Evolutionary conservation across 1,139 yeast genomes (phyloP), one percentile per base, ranked within the genome.

Genomic region (Meyerozyma sp.): DNA sequence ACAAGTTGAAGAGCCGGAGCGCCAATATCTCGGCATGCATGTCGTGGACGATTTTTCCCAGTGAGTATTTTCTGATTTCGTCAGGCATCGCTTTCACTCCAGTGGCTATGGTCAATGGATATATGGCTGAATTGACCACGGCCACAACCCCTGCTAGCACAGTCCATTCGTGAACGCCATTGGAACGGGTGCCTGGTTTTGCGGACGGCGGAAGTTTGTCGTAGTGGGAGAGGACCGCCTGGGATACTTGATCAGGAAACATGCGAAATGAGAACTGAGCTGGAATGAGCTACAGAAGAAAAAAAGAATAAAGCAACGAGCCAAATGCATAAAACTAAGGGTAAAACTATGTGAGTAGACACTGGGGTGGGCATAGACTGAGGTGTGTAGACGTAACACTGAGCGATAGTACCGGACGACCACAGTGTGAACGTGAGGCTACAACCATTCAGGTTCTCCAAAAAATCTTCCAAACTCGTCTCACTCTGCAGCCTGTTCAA

Each of bases 21-120:
- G 86, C 77, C 18, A 93, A 63, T 1, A 89, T 75, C 57, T 91
- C 98, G 0, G 98, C 97, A 63, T 91, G 98, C 63, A 81, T 70
- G 59, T 91, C 98, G 57, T 91, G 97, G 0, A 91, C 69, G 8
- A 88, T 64, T 16, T 58, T 55, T 0, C 97, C 97, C 0, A 65
- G 45, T 11, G 81, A 71, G 42, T 58, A 75, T 26, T 55, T 53
- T 40, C 70, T 51, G 10, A 55, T 56, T 7, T 55, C 59, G 52
- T 84, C 79, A 0, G 97, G 93, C 23, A 76, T 55, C 0, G 88
- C 77, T 58, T 93, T 93, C 42, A 89, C 87, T 0, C 98, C 98
- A 0, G 97, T 89, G 0, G 94, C 75, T 3, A 87, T 43, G 0
- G 82, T 62, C 3, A 88, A 61, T 6, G 80, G 66, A 8, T 56